phyloP scores from a whole-genome alignment of 306 rosid genomes.

The Malus sylvestris region DNA sequence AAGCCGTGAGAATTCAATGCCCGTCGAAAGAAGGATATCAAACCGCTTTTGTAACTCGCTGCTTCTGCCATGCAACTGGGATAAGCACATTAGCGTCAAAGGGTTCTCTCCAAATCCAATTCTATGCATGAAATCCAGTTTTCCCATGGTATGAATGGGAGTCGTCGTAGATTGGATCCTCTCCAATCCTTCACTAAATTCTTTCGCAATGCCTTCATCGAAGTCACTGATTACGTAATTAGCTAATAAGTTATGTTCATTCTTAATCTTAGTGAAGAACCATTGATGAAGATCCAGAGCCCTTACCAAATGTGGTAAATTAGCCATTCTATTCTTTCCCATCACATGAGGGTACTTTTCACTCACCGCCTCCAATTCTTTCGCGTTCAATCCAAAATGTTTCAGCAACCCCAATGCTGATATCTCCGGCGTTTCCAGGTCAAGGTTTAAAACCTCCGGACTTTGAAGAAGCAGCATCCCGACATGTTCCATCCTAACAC shows the following conservation, averaged over 20 bases:
- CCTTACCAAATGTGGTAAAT: slow-evolving; percentile 59
- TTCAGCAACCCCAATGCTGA: slow-evolving; percentile 50
- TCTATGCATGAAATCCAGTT: slow-evolving; percentile 56
- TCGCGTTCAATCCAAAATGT: slow-evolving; percentile 40
- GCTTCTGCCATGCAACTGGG: slow-evolving; percentile 48
- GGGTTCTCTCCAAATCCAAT: slow-evolving; percentile 78
- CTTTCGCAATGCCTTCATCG: slow-evolving; percentile 32
- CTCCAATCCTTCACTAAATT: slow-evolving; percentile 30
- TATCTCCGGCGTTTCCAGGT: slow-evolving; percentile 38
- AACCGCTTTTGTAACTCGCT: slow-evolving; percentile 44
- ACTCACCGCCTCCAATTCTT: slow-evolving; percentile 20
- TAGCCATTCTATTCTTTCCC: slow-evolving; percentile 55
- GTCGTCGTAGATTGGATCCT: slow-evolving; percentile 30
- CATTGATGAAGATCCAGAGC: slow-evolving; percentile 64
- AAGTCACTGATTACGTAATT: slow-evolving; percentile 26
- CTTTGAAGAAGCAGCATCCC: slow-evolving; percentile 41
- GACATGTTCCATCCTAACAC: slow-evolving; percentile 41
- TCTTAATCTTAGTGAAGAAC: slow-evolving; percentile 49
- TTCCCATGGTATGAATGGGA: slow-evolving; percentile 39
- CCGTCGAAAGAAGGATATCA: slow-evolving; percentile 47
- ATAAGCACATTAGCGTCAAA: slow-evolving; percentile 36
- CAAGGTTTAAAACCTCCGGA: slow-evolving; percentile 42
- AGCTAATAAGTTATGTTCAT: slow-evolving; percentile 42
- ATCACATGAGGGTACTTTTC: slow-evolving; percentile 37
- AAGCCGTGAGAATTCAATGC: slow-evolving; percentile 51